Conservation (phyloP, 2,329 filamentous ascomycete species). For the Pyrenochaeta sp. region DNA sequence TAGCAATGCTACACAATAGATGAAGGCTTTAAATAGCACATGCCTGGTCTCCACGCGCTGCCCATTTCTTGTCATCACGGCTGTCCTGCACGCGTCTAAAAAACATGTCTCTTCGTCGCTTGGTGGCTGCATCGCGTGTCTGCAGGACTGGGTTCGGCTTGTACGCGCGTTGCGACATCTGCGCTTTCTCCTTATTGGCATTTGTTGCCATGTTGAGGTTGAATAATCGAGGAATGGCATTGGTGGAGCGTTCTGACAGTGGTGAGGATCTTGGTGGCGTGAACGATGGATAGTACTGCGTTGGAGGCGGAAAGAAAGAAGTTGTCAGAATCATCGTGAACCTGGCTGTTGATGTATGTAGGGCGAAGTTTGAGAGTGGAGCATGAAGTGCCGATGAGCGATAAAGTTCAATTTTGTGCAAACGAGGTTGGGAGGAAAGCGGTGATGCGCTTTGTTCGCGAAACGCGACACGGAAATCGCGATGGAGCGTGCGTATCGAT, state of each 20-base stretch:
- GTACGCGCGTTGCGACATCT: slow-evolving; percentile 48
- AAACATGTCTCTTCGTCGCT: slow-evolving; percentile 73
- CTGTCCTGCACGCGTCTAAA: slow-evolving; percentile 64
- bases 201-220: slow-evolving; percentile 39
- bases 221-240: slow-evolving; percentile 40
- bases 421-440: slow-evolving; percentile 9
- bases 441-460: slow-evolving; percentile 17
- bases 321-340: slow-evolving; percentile 40
- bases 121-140: slow-evolving; percentile 67
- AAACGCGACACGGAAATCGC: slow-evolving; percentile 4
- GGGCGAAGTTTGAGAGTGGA: neutral
- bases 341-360: neutral
- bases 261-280: slow-evolving; percentile 52
- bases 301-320: slow-evolving; percentile 31
- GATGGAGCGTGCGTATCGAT: slow-evolving; percentile 17
- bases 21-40: neutral
- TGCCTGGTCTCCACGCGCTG: slow-evolving; percentile 58
- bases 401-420: slow-evolving; percentile 1
- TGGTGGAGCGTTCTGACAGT: slow-evolving; percentile 55
- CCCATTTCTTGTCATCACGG: slow-evolving; percentile 58
- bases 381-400: neutral
- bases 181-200: slow-evolving; percentile 22
- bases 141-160: slow-evolving; percentile 71
- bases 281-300: slow-evolving; percentile 37
- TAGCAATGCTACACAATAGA: slow-evolving; percentile 2